Conservation (phyloP, 139 green algal species). For the Auxenochlorella pyrenoidosa region DNA sequence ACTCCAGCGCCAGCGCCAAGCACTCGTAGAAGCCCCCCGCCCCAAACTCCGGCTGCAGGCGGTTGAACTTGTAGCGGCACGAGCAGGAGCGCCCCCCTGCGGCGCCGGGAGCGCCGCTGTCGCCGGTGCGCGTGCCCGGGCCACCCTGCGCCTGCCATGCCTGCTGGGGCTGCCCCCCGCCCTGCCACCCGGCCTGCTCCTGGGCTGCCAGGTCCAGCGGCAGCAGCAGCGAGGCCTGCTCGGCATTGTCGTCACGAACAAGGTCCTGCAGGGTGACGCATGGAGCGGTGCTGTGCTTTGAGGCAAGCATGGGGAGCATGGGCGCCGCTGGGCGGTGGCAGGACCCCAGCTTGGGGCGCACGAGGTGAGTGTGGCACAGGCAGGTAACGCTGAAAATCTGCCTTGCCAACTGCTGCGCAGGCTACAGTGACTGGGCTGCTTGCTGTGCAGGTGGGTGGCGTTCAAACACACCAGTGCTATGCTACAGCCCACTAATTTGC, state of each 20-base stretch:
- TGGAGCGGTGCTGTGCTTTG: not conserved
- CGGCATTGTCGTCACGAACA: constrained; percentile 16
- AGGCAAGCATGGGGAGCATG: not conserved
- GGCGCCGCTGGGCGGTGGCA: not conserved
- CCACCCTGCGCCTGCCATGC: too few species aligned
- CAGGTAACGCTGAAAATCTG: too few species aligned
- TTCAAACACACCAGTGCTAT: too few species aligned
- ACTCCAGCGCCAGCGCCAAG: constrained; percentile 24
- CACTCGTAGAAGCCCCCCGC: constrained; percentile 4
- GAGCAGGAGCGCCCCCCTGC: not conserved
- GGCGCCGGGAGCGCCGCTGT: too few species aligned
- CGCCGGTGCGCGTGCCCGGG: too few species aligned
- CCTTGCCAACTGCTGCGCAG: too few species aligned
- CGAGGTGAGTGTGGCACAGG: too few species aligned
- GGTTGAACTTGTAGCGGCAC: constrained; percentile 11
- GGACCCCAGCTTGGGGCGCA: not conserved
- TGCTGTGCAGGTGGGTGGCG: too few species aligned
- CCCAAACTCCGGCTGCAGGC: not conserved
- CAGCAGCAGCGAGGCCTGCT: constrained; percentile 24
- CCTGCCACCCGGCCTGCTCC: too few species aligned
- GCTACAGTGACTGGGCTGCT: too few species aligned
- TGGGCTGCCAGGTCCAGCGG: not conserved
- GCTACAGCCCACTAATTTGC: too few species aligned
- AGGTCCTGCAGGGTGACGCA: not conserved
- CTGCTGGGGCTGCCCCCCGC: too few species aligned